Base-by-base conservation (phyloP, 768 basidiomycete genomes). In the Xanthoconium purpureum region DNA sequence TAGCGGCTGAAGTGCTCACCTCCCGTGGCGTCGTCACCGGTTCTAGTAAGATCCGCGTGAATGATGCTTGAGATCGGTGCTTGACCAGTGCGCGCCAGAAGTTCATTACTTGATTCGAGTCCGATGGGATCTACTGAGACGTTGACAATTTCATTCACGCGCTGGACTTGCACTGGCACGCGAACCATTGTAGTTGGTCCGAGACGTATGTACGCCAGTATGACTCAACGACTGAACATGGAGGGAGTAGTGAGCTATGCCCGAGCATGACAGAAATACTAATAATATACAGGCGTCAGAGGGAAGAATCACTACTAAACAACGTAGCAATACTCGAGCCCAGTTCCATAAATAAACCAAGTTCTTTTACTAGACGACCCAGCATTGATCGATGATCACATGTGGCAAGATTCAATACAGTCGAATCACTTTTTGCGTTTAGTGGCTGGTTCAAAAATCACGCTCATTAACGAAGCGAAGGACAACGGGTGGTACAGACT, bases 341-440 rank as follows among this genome's bases (percentile, higher is more conserved):
- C 55, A 39, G 24, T 24, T 24, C 24, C 24, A 53, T 50, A 44
- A 38, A 55, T 4, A 64, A 36, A 36, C 33, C 32, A 55, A n/a
- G 42, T 37, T 43, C 30, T 48, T 44, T 20, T 8, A 35, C 36
- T 20, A 30, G 24, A 24, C 4, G 24, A 24, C 24, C 24, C 24
- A 24, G 24, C 24, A 30, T 13, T 15, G 43, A 43, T 40, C n/a
- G 15, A 48, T 17, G 33, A 32, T 51, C 18, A 45, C 24, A n/a
- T 35, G n/a, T 6, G 24, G 24, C 24, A 4, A 46, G 24, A 37
- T 20, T 40, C 18, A 28, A 5, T 20, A 24, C 3, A 33, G 18
- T 24, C 30, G 7, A 18, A 30, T 69, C 57, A 77, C 60, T 74
- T 77, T 67, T 73, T 76, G 61, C 75, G 75, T 62, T 77, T 77